Conservation (phyloP, 1,139 yeast species). For the Candida frijolesensis region DNA sequence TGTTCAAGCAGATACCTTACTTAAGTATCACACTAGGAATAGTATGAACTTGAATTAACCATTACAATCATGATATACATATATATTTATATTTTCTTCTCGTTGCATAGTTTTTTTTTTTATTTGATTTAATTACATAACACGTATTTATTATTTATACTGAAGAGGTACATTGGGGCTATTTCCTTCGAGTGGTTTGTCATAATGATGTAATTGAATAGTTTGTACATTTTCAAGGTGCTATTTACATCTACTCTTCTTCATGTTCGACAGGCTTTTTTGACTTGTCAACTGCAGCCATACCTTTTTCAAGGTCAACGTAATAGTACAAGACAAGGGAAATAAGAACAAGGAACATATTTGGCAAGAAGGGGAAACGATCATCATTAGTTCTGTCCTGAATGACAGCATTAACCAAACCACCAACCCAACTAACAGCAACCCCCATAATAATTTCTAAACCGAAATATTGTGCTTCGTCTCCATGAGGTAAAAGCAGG, state of each 20-base stretch:
- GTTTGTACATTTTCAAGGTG: no score
- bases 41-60: slow-evolving; percentile 30
- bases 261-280: background rate
- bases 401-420: slow-evolving; percentile 41
- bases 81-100: slow-evolving; percentile 2
- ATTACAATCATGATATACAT: background rate
- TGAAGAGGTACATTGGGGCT: no score
- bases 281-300: slow-evolving; percentile 22
- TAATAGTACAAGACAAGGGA: slow-evolving; percentile 27
- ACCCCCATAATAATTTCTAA: slow-evolving; percentile 46
- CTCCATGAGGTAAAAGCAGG: slow-evolving; percentile 42
- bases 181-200: no score
- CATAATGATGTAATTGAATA: no score
- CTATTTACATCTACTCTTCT: background rate
- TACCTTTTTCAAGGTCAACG: slow-evolving; percentile 40
- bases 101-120: slow-evolving; percentile 3
- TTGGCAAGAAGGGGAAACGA: slow-evolving; percentile 43
- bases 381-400: slow-evolving; percentile 45
- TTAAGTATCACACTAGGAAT: slow-evolving; percentile 46
- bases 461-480: slow-evolving; percentile 49
- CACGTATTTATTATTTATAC: no score
- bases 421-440: slow-evolving; percentile 49
- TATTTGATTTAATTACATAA: background rate
- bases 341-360: slow-evolving; percentile 30
- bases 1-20: slow-evolving; percentile 51